Base-by-base conservation (phyloP, 441 rosid species). In the Cnidoscolus chayamansa region DNA sequence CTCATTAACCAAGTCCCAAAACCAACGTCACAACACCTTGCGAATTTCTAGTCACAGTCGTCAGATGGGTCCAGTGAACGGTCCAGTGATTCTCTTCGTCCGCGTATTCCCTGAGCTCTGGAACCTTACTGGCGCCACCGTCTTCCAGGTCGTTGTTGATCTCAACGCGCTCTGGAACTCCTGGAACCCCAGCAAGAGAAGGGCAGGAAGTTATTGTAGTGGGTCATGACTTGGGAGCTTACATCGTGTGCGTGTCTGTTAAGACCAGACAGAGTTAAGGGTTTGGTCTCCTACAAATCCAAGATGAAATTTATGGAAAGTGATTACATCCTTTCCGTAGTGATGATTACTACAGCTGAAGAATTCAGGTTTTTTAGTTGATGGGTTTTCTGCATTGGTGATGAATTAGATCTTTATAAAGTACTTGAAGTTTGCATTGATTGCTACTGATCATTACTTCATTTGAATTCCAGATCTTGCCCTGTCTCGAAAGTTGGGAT, bases 41-140 rank as follows among this genome's bases (percentile, higher is more conserved):
- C 25, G 25, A 25, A 25, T 25, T 25, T 25, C 25, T 25, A 25
- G 25, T 25, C 25, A 25, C 25, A 25, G 25, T 25, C 25, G 25
- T 25, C 85, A 85, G 70, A 79, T 75, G n/a, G 90, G 89, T n/a
- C 80, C 79, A 0, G 51, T 7, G 16, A 47, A 81, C 58, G 86
- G 84, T 25, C 95, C 88, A 0, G 74, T 85, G 6, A 82, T 93
- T 45, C 85, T 90, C 76, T 86, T 93, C 60, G 20, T 90, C 77
- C 98, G 90, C 30, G 95, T 92, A 4, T 92, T 88, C 80, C 96
- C 95, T 0, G 89, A 88, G 80, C 84, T 89, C 1, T 92, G 96
- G 97, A 90, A 87, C 81, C 25, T 25, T 25, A 25, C 25, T 25
- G 25, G 76, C 66, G 90, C 90, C 83, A 86, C 88, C 0, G 30